These are phyloP conservation scores for Thamnidium elegans DNA, from an alignment of 192 early-diverging fungal genomes.

Conservation along the genomic window DNA sequence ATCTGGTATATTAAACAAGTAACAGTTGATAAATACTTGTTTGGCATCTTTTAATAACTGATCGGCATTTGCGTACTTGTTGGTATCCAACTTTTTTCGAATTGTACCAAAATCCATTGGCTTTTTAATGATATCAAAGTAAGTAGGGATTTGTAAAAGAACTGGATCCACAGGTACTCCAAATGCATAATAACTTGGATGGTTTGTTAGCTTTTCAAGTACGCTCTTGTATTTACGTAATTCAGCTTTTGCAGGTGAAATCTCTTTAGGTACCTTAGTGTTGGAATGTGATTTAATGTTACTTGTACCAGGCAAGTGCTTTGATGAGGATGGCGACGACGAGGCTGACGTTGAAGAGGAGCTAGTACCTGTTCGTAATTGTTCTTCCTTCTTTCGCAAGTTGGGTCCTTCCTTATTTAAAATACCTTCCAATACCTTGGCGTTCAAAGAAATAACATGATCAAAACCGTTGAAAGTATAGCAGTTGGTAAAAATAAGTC, in stretches of 20 bases:
- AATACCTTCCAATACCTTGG: conserved; percentile 45
- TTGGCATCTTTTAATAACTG: conserved; percentile 57
- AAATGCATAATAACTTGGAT: conserved; percentile 55
- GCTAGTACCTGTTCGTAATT: not conserved
- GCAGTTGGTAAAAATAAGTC: conserved; percentile 69
- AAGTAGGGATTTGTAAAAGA: conserved; percentile 59
- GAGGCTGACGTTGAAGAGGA: not conserved
- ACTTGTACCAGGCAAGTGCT: not conserved
- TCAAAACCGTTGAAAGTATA: conserved; percentile 63
- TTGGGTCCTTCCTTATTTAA: conserved; percentile 6
- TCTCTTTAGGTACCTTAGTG: not conserved
- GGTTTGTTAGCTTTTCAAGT: conserved; percentile 20
- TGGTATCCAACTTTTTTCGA: conserved; percentile 59
- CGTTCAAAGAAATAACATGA: conserved; percentile 61
- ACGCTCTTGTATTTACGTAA: conserved; percentile 30
- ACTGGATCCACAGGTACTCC: conserved; percentile 79
- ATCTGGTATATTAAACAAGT: conserved; percentile 58
- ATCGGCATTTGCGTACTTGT: conserved; percentile 53
- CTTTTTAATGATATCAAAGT: conserved; percentile 61
- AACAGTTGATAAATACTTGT: conserved; percentile 69
- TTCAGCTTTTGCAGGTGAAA: conserved; percentile 7
- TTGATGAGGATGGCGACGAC: conserved; percentile 3
- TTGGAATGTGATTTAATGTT: not conserved
- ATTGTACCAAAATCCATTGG: conserved; percentile 89
- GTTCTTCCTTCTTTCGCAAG: not conserved